Base-by-base conservation (phyloP, 1,139 yeast species). In the Debaryomycetaceae sp. region DNA sequence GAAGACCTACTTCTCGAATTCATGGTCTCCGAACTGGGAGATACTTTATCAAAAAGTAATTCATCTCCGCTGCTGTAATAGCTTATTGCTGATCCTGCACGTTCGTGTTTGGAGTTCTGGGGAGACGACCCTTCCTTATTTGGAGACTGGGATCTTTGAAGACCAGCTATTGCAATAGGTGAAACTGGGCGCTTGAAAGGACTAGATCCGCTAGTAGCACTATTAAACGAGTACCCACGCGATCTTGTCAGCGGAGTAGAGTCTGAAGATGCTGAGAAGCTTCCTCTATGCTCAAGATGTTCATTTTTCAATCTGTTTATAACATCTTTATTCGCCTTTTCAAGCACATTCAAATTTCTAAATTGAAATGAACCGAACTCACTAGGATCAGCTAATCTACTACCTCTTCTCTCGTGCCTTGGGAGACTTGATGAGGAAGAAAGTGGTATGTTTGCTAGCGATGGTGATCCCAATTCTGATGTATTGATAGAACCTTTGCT, bases 281-380 rank as follows among this genome's bases (percentile, higher is more conserved):
- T 72, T 46, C 63, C 62, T 23, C 78, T 51, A 50, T 73, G 79
- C 51, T 83, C 87, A 49, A 83, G 54, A 63, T 88, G 96, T 73
- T 93, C 98, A 39, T 76, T 83, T 57, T 89, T 87, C 57, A 95
- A 76, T 51, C 96, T 71, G 57, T 87, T 87, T 48, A 95, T 88
- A 13, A 88, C 91, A 63, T 91, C 98, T 59, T 88, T 89, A 58
- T 95, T 95, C 14, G 97, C 98, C 57, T 87, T 87, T 56, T 93
- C 99, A 49, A 95, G 73, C 5, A 95, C 95, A 9, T 93, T 84
- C 50, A 95, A 69, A 60, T 95, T 95, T 54, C 97, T 76, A 65
- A 88, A 95, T 49, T 88, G 84, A 63, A 95, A 95, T 3, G 95
- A 84, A 0, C 99, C 99, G 76, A 93, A 95, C 55, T 91, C 98